Evolutionary conservation across 768 basidiomycete species (phyloP).

Genomic region (Vararia minispora): DNA sequence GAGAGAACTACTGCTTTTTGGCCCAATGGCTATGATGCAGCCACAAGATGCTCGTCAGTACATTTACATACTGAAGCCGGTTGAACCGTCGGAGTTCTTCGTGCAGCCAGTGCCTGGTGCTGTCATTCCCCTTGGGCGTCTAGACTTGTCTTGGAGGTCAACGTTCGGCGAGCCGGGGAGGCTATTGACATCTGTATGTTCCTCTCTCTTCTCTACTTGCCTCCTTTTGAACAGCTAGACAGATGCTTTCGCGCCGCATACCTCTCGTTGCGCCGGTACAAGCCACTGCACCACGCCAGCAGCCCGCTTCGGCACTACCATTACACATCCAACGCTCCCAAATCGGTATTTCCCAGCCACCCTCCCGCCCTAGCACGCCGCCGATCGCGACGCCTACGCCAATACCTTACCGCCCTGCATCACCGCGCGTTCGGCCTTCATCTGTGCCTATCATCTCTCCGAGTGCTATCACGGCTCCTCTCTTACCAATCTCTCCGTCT

Average conservation of each 20-base stretch:
- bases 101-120: conserved; percentile 51
- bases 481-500: conserved; percentile 14
- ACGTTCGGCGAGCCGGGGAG: conserved; percentile 79
- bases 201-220: not conserved
- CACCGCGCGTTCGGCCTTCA: conserved; percentile 25
- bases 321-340: conserved; percentile 57
- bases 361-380: conserved; percentile 46
- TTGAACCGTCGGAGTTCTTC: conserved; percentile 30
- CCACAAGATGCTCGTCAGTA: conserved; percentile 84
- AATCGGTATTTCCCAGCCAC: conserved; percentile 36
- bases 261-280: conserved; percentile 33
- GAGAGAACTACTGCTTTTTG: conserved; percentile 46
- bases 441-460: conserved; percentile 16
- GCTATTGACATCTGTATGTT: conserved; percentile 64
- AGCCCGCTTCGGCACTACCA: conserved; percentile 63
- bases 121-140: conserved; percentile 68
- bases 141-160: conserved; percentile 86
- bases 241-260: conserved; percentile 75
- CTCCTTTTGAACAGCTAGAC: not conserved
- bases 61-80: conserved; percentile 68
- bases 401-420: conserved; percentile 30
- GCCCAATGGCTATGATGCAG: conserved; percentile 59
- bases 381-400: conserved; percentile 28
- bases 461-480: conserved; percentile 20
- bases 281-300: conserved; percentile 21